Percentiles rank a stretch among this genome's conserved stretches.
phyloP scores from a whole-genome alignment of 805 yeast species.

The Hanseniaspora pseudoguilliermondii region DNA sequence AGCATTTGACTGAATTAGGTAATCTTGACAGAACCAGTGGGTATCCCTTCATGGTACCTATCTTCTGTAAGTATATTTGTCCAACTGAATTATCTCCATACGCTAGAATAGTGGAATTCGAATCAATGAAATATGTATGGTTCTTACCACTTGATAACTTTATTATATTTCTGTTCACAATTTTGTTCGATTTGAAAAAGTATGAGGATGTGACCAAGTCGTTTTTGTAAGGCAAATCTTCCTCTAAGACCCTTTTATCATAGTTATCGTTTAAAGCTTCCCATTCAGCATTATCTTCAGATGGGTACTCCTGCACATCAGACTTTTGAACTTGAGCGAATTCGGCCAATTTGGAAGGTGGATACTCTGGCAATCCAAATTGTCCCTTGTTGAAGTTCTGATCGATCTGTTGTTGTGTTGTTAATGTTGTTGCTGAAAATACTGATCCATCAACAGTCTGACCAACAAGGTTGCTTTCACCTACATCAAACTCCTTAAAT shows the following conservation, averaged over 20 bases:
- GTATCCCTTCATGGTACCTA: constrained; percentile 21
- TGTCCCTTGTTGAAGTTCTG: constrained; percentile 55
- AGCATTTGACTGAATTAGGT: constrained; percentile 32
- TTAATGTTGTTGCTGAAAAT: constrained; percentile 1
- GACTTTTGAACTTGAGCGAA: constrained; percentile 15
- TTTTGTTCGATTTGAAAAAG: constrained; percentile 13
- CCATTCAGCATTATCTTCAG: neutral
- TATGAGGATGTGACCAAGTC: constrained; percentile 24
- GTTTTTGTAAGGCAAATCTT: constrained; percentile 13
- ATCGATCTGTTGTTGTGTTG: constrained; percentile 29
- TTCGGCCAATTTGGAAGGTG: constrained; percentile 29
- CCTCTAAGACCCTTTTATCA: neutral
- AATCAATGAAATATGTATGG: constrained; percentile 62
- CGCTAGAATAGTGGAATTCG: constrained; percentile 57
- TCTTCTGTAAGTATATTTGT: constrained; percentile 36
- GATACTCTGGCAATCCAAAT: constrained; percentile 61
- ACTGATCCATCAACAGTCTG: constrained; percentile 30
- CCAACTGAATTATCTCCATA: constrained; percentile 82
- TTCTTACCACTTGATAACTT: constrained; percentile 60
- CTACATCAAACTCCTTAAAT: constrained; percentile 41
- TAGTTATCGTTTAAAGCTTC: neutral
- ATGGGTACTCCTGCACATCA: constrained; percentile 16
- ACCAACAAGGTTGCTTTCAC: constrained; percentile 57
- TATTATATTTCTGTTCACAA: constrained; percentile 34
- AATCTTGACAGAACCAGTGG: constrained; percentile 24